Evolutionary conservation across 345 rosid species (phyloP).

Genomic region (Bruguiera parviflora): DNA sequence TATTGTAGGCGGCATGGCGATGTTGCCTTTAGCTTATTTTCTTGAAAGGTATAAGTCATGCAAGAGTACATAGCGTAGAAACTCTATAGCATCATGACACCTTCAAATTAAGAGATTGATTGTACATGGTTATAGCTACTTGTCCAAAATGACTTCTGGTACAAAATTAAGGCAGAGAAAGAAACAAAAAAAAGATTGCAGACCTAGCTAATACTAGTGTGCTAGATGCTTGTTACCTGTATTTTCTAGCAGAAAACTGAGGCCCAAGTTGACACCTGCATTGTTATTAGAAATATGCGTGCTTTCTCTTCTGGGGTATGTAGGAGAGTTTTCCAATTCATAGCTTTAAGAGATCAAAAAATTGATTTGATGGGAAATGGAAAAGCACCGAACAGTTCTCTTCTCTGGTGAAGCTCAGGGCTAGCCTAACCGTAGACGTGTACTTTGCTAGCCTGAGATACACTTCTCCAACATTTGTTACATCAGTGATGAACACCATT

Average conservation of each 20-base stretch:
- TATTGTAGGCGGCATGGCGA: conserved; percentile 8
- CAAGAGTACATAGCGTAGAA: neutral
- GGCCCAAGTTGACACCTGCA: conserved; percentile 28
- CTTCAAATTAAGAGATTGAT: no score
- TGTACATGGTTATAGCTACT: no score
- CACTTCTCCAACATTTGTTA: conserved; percentile 29
- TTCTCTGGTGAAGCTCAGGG: conserved; percentile 22
- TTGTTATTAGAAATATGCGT: conserved; percentile 29
- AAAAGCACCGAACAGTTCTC: neutral
- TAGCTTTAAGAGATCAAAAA: neutral
- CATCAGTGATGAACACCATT: conserved; percentile 27
- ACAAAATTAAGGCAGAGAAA: no score
- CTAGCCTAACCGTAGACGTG: conserved; percentile 26
- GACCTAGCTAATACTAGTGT: no score
- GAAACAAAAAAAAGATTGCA: no score
- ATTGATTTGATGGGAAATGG: neutral
- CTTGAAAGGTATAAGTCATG: conserved; percentile 23
- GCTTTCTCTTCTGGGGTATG: conserved; percentile 32
- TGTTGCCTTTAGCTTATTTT: conserved; percentile 29
- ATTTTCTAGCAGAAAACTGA: conserved; percentile 20
- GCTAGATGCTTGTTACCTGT: neutral
- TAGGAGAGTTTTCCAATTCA: neutral
- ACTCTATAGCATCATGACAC: neutral
- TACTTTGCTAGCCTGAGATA: conserved; percentile 32
- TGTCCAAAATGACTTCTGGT: no score